Evolutionary conservation across 768 basidiomycete genomes (phyloP), one percentile per base, ranked within the genome.

Genomic region (Termitomyces sp.): DNA sequence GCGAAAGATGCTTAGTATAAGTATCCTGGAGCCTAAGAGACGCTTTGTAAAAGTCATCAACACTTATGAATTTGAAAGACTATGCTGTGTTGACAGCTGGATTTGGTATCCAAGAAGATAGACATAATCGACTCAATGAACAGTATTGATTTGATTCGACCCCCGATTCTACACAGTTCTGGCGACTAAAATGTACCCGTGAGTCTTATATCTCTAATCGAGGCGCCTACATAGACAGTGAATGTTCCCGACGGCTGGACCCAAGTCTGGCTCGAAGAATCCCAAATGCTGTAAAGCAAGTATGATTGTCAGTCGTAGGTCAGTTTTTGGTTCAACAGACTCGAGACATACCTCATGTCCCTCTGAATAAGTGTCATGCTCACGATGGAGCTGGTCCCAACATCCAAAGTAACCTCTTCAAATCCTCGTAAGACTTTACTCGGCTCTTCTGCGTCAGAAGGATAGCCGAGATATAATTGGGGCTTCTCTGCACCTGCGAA

Each of bases 401-500:
- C 67, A 17, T 63, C 71, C 29, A 84, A 65, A 20, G 64, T 54
- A 10, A 83, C 76, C 55, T 81, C 78, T 5, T 83, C 80, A 60
- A 84, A 84, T 11, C 83, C 83, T 65, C 81, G 70, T 25, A 85
- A 68, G 17, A 84, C 79, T 63, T 73, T 79, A 63, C 75, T 73
- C 9, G 83, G 83, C 63, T 83, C 81, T 1, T 78, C 77, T 14
- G 81, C 80, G 20, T 69, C 64, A 2, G 71, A 52, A 1, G 84
- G 84, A 66, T 77, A 83, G 17, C 72, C 76, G 15, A 85, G 70
- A 60, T 85, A 85, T 25, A 84, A 63, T 59, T 84, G 84, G 4
- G 82, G 78, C 48, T 80, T 83, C 69, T 85, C 84, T 15, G 78
- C 76, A 0, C 84, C 85, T 12, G 72, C 75, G 17, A 80, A 62